Evolutionary conservation across 129 eudicot genomes (phyloP).

Genomic region (Chrysanthemum makinoi): DNA sequence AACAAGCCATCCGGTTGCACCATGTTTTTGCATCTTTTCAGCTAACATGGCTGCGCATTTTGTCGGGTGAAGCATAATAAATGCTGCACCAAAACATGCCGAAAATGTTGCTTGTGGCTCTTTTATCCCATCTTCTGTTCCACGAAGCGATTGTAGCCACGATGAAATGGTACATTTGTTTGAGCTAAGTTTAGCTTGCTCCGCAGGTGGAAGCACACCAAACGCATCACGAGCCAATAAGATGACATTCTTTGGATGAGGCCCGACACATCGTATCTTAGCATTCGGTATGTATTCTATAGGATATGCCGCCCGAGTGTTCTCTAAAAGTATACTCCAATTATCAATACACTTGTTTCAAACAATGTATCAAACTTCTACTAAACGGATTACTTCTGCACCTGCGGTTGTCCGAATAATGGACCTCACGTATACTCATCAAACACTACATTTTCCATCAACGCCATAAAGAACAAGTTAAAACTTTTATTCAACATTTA

Average conservation of each 20-base stretch:
- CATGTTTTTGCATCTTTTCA: slow-evolving; percentile 85
- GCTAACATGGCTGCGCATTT: slow-evolving; percentile 94
- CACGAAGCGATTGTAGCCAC: slow-evolving; percentile 98
- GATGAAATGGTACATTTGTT: slow-evolving; percentile 97
- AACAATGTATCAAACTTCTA: slow-evolving; percentile 85
- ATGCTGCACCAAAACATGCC: slow-evolving; percentile 98
- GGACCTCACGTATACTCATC: slow-evolving; percentile 91
- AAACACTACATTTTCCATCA: slow-evolving; percentile 85
- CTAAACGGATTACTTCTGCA: slow-evolving; percentile 92
- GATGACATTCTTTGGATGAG: slow-evolving; percentile 95
- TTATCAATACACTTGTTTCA: not conserved
- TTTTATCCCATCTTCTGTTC: slow-evolving; percentile 91
- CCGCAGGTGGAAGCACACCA: slow-evolving; percentile 97
- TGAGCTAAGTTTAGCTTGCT: slow-evolving; percentile 94
- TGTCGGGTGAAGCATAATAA: slow-evolving; percentile 93
- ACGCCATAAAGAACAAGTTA: slow-evolving; percentile 22
- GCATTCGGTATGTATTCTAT: too few relatives aligned
- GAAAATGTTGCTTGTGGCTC: slow-evolving; percentile 96
- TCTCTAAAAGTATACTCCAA: too few relatives aligned
- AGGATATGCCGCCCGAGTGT: too few relatives aligned
- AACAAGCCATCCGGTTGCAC: slow-evolving; percentile 97
- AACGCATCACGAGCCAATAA: slow-evolving; percentile 93
- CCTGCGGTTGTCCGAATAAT: slow-evolving; percentile 70
- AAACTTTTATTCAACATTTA: not conserved
- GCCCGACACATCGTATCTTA: slow-evolving; percentile 75